Evolutionary conservation across 2,329 filamentous ascomycete genomes (phyloP).

Genomic region (Colletotrichum tofieldiae): DNA sequence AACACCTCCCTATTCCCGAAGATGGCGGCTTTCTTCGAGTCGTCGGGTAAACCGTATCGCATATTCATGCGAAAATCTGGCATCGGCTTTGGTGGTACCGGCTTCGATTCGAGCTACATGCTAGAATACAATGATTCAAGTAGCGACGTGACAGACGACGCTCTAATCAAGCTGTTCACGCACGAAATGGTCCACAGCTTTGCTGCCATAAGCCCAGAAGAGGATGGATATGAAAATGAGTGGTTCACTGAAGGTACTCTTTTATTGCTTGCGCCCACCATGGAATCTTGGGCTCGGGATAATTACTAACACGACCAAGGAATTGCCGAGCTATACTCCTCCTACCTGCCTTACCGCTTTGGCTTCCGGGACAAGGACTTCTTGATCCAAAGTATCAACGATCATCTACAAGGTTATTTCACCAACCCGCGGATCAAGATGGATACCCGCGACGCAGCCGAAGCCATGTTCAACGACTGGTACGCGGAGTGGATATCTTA

Average conservation of each 20-base stretch:
- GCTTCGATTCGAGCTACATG: slow-evolving; percentile 39
- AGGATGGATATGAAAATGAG: slow-evolving; percentile 37
- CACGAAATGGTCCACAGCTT: slow-evolving; percentile 45
- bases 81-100: slow-evolving; percentile 32
- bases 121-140: slow-evolving; percentile 39
- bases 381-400: slow-evolving; percentile 33
- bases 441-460: slow-evolving; percentile 26
- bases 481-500: slow-evolving; percentile 41
- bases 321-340: slow-evolving; percentile 39
- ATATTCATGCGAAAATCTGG: slow-evolving; percentile 40
- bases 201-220: slow-evolving; percentile 24
- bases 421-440: slow-evolving; percentile 36
- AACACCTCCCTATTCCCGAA: slow-evolving; percentile 39
- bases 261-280: neutral
- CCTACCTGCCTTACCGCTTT: slow-evolving; percentile 41
- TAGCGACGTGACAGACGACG: slow-evolving; percentile 20
- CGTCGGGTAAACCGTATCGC: slow-evolving; percentile 32
- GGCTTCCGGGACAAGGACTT: slow-evolving; percentile 35
- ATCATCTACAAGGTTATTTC: slow-evolving; percentile 36
- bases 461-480: slow-evolving; percentile 39
- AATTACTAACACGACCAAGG: slow-evolving; percentile 5
- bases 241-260: slow-evolving; percentile 42
- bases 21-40: slow-evolving; percentile 34
- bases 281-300: neutral
- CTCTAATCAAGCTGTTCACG: slow-evolving; percentile 28